Base-by-base conservation (phyloP, 2,329 filamentous ascomycete genomes). In the Dryadomyces quercivorus region DNA sequence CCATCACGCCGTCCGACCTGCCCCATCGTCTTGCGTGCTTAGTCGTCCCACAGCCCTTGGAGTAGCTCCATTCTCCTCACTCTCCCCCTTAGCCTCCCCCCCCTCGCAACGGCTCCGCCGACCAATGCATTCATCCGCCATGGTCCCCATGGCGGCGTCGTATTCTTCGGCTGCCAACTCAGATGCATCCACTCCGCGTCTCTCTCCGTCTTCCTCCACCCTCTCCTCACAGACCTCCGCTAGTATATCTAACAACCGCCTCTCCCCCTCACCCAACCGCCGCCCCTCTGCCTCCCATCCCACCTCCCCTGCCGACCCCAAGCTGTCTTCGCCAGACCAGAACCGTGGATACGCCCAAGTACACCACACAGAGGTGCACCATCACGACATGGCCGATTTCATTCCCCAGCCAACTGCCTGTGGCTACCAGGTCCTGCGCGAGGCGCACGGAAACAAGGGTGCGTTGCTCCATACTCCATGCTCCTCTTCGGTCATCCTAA, bases 361-460 rank as follows among this genome's bases (percentile, higher is more conserved):
- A 63, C 71, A 75, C 64, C 82, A 75, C 61, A 70, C 69, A 57
- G 74, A 78, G 64, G 73, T 84, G 60, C 70, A 76, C 58, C 81
- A 84, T 63, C 65, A 72, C 58, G 66, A 68, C 46, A 62, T 69
- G 52, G 81, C 78, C 48, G 74, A 82, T 58, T 80, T 82, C 64
- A 61, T 80, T 50, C 59, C 72, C 49, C 67, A 78, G 63, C 65
- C 69, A 55, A 67, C 74, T 60, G 80, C 81, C 58, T 69, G 69
- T 57, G 81, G 80, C 60, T 81, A 81, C 66, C 81, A 84, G 67
- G 70, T 84, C 56, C 70, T 84, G 56, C 70, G 73, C 52, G 78
- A 84, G 66, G 79, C 81, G 58, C 70, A 78, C 50, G 84, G 80
- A 79, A 84, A 84, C 64, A 83, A 82, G 73, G 80, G 81, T 82